Evolutionary conservation across 2,329 filamentous ascomycete species (phyloP).

Genomic region (Aspergillus ibericus): DNA sequence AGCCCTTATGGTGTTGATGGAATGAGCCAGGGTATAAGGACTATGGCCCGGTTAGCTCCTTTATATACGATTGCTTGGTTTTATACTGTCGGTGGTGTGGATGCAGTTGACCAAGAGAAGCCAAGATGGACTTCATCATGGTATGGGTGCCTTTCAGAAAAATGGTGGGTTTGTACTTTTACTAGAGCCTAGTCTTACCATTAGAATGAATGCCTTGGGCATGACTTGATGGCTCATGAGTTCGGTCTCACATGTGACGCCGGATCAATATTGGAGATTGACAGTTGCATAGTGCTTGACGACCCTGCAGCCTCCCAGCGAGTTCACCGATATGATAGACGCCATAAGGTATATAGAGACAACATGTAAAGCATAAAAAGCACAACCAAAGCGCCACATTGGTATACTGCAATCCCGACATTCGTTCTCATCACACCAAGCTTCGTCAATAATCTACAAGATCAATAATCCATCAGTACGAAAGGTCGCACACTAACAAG

Average conservation of each 20-base stretch:
- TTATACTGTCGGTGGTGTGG: neutral
- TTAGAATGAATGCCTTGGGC: neutral
- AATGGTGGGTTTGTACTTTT: neutral
- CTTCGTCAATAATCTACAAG: neutral
- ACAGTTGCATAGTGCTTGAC: no score
- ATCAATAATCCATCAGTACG: neutral
- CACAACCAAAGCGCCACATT: neutral
- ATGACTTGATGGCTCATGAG: neutral
- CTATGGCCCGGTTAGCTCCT: no score
- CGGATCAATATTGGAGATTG: no score
- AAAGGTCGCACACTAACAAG: neutral
- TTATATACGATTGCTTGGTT: neutral
- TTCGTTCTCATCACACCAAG: no score
- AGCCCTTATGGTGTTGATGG: constrained; percentile 7
- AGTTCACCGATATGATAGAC: no score
- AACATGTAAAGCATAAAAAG: no score
- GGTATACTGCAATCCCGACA: neutral
- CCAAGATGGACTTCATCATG: neutral
- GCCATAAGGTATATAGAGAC: no score
- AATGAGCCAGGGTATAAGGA: neutral
- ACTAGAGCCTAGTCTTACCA: neutral
- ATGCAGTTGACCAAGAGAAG: neutral
- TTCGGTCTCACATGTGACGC: no score
- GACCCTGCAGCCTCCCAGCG: no score
- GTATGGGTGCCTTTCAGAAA: neutral